phyloP scores from a whole-genome alignment of 768 basidiomycete genomes.

The Rhodotorula babjevae region DNA sequence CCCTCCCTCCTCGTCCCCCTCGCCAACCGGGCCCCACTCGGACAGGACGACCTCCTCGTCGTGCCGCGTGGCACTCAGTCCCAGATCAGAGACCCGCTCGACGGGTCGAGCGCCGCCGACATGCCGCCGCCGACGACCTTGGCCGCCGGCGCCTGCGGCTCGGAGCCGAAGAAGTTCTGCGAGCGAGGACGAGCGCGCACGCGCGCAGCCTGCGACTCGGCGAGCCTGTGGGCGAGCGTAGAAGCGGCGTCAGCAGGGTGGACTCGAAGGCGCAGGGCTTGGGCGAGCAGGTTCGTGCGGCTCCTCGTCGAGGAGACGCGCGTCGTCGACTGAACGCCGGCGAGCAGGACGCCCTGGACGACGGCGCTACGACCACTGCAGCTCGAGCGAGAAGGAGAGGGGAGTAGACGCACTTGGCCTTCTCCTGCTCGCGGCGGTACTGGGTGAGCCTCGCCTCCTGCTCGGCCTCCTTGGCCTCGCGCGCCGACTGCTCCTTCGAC shows the following conservation, averaged over 20 bases:
- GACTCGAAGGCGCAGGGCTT: background rate
- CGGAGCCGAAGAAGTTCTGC: conserved; percentile 31
- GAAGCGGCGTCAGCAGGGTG: background rate
- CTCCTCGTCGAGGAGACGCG: too few relatives aligned
- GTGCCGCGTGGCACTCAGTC: conserved; percentile 1
- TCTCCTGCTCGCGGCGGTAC: conserved; percentile 23
- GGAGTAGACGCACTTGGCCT: conserved; percentile 14
- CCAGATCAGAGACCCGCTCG: conserved; percentile 29
- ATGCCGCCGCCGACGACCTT: conserved; percentile 24
- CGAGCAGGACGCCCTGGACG: too few relatives aligned
- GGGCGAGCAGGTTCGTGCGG: too few relatives aligned
- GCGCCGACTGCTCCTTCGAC: conserved; percentile 17
- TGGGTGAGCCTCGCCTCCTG: conserved; percentile 20
- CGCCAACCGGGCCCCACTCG: background rate
- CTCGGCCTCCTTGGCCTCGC: conserved; percentile 17
- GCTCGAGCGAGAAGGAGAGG: background rate
- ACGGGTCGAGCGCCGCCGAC: conserved; percentile 17
- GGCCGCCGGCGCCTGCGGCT: background rate
- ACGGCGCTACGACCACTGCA: too few relatives aligned
- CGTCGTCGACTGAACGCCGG: too few relatives aligned
- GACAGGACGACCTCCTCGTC: background rate
- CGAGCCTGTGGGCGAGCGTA: background rate
- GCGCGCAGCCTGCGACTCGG: conserved; percentile 11
- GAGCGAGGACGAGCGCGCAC: conserved; percentile 15
- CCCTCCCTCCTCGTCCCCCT: background rate